phyloP scores from a whole-genome alignment of 148 eudicot genomes.

The Gaultheria prostrata region DNA sequence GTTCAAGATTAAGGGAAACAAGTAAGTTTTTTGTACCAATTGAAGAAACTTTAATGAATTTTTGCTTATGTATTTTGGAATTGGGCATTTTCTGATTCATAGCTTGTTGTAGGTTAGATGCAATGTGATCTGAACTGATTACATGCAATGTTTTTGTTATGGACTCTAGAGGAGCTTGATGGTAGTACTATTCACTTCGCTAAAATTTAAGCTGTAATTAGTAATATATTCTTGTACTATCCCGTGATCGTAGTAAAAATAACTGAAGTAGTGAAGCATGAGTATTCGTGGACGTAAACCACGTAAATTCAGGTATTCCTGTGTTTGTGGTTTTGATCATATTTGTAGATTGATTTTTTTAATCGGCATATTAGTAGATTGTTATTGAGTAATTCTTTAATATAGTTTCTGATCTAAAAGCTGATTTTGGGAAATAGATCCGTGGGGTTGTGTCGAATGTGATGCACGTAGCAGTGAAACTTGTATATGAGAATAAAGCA shows the following conservation, averaged over 20 bases:
- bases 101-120: neutral
- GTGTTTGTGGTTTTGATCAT: neutral
- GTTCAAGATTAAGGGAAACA: slow-evolving; percentile 94
- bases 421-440: neutral
- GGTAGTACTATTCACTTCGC: neutral
- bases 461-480: neutral
- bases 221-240: neutral
- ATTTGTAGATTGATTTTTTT: neutral
- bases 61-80: neutral
- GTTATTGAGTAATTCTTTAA: neutral
- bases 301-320: neutral
- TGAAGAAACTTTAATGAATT: neutral
- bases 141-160: neutral
- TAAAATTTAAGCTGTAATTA: neutral
- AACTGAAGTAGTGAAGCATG: neutral
- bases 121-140: neutral
- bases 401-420: neutral
- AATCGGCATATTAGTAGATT: neutral
- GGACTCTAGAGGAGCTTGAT: neutral
- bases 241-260: neutral
- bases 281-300: neutral
- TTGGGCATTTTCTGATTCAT: neutral
- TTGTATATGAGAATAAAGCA: neutral
- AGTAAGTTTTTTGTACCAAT: slow-evolving; percentile 39
- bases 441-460: slow-evolving; percentile 13